These are phyloP conservation scores for Boletus sp. DNA, from an alignment of 1,284 basidiomycete species.

Conservation along the genomic window DNA sequence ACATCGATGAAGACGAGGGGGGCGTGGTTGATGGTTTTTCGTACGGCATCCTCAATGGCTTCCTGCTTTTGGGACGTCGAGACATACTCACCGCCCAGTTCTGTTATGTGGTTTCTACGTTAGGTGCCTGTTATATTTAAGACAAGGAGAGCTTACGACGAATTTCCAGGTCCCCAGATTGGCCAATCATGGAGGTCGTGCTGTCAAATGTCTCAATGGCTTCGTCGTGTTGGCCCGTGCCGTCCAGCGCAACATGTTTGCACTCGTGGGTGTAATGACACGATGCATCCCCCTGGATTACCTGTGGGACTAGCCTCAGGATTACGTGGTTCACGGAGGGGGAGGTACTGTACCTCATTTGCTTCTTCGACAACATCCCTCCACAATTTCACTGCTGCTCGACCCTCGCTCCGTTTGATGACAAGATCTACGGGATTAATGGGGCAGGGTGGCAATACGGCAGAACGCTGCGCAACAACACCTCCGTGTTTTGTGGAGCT, in stretches of 20 bases:
- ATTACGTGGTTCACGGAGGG: neutral
- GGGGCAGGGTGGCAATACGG: neutral
- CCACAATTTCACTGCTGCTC: neutral
- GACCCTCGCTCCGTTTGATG: neutral
- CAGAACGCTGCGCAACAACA: neutral
- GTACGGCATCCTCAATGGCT: neutral
- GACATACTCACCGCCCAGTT: neutral
- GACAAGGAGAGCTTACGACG: neutral
- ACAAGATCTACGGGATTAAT: neutral
- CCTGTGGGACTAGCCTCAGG: neutral
- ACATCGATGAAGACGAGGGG: constrained; percentile 1
- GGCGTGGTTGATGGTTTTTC: neutral
- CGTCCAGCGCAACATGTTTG: constrained; percentile 2
- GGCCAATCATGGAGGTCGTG: constrained; percentile 3
- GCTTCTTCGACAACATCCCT: constrained; percentile 3
- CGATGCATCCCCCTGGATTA: neutral
- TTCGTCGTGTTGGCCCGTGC: neutral
- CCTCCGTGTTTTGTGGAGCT: no score
- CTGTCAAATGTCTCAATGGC: neutral
- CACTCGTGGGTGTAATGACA: constrained; percentile 2
- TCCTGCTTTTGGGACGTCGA: neutral
- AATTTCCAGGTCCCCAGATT: neutral
- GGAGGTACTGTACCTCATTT: neutral
- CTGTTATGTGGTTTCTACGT: no score
- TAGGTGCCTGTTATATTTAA: neutral